phyloP scores from a whole-genome alignment of 2,329 filamentous ascomycete genomes.

The Aspergillus latus region DNA sequence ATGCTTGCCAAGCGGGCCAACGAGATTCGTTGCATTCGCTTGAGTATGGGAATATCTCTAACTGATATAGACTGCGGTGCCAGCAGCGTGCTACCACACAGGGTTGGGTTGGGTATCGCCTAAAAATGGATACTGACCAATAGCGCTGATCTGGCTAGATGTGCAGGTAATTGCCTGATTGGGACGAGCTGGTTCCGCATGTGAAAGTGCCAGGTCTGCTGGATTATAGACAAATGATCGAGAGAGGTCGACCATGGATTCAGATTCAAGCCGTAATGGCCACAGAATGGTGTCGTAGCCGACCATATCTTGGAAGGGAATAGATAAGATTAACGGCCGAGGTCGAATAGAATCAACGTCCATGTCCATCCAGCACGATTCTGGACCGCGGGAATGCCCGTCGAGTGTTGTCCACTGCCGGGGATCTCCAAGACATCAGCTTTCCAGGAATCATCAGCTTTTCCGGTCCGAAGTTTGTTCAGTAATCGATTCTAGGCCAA shows the following conservation, averaged over 20 bases:
- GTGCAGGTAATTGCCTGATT: slow-evolving; percentile 5
- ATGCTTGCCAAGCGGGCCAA: background rate
- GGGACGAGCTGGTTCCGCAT: background rate
- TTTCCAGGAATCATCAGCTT: background rate
- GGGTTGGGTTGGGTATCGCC: background rate
- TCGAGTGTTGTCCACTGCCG: background rate
- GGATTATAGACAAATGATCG: background rate
- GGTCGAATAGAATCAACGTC: background rate
- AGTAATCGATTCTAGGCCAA: background rate
- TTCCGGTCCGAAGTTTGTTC: background rate
- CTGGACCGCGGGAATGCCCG: background rate
- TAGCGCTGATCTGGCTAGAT: background rate
- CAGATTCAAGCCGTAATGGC: background rate
- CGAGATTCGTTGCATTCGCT: background rate
- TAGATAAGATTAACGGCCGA: background rate
- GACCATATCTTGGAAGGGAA: background rate
- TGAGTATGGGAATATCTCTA: background rate
- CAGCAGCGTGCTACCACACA: background rate
- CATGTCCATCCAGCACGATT: background rate
- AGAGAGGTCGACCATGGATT: background rate
- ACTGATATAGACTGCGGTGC: background rate
- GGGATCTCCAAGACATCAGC: too few species aligned
- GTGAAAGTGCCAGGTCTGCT: background rate
- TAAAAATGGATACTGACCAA: background rate
- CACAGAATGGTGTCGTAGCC: slow-evolving; percentile 5